Conservation (phyloP, 1,284 basidiomycete species). For the Stygiomarasmius scandens region DNA sequence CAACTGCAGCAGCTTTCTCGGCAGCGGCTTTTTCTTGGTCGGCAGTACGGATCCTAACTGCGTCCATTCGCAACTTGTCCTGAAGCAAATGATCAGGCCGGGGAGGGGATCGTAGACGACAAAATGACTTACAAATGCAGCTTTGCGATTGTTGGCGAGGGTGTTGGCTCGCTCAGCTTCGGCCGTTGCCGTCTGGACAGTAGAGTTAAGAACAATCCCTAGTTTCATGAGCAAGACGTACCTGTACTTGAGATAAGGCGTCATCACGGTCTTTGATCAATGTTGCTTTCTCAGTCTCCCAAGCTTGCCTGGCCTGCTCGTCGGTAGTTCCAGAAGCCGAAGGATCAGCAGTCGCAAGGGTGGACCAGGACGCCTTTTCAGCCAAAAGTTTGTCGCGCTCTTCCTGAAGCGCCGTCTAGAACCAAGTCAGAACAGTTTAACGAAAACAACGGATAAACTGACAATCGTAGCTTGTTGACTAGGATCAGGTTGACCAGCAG, state of each 20-base stretch:
- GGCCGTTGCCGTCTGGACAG: constrained; percentile 43
- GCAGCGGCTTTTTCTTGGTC: constrained; percentile 50
- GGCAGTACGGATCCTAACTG: constrained; percentile 35
- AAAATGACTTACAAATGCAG: constrained; percentile 19
- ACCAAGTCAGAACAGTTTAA: not conserved
- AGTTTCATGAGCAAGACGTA: constrained; percentile 26
- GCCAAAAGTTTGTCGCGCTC: constrained; percentile 63
- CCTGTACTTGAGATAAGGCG: constrained; percentile 57
- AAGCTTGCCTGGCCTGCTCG: constrained; percentile 38
- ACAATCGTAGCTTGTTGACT: constrained; percentile 2
- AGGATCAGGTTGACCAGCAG: constrained; percentile 18
- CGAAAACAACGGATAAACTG: not conserved
- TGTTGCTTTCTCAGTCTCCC: constrained; percentile 62
- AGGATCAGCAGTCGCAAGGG: constrained; percentile 22
- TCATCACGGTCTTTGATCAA: constrained; percentile 63
- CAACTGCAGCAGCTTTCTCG: constrained; percentile 45
- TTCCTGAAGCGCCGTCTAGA: constrained; percentile 54
- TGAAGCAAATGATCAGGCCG: constrained; percentile 29
- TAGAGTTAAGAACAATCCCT: not conserved
- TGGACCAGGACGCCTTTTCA: constrained; percentile 57
- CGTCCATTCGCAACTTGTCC: constrained; percentile 44
- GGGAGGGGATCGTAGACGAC: constrained; percentile 28
- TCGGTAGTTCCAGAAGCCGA: constrained; percentile 29
- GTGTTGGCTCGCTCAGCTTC: constrained; percentile 49
- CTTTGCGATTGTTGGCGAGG: constrained; percentile 42